phyloP scores from a whole-genome alignment of 179 eudicot species.

The Monotropa hypopitys region DNA sequence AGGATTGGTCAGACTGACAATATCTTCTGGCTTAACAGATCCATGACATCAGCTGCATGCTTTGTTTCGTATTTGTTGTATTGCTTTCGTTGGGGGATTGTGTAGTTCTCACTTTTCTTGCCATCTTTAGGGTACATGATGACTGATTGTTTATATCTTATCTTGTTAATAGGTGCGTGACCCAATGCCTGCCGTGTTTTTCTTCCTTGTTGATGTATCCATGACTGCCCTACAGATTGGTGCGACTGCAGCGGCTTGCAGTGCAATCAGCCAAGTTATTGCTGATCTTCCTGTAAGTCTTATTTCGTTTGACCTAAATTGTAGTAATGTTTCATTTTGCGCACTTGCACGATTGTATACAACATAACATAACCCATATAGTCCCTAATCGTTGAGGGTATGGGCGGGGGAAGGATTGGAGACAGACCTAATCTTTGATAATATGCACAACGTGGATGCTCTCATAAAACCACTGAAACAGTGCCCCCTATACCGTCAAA shows the following conservation, averaged over 20 bases:
- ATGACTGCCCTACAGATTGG: conserved; percentile 89
- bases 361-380: too few species aligned
- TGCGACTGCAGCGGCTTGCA: conserved; percentile 92
- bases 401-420: too few species aligned
- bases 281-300: conserved; percentile 85
- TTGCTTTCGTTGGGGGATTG: background rate
- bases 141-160: background rate
- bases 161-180: conserved; percentile 59
- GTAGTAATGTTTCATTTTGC: background rate
- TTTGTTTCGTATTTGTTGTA: background rate
- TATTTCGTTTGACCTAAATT: background rate
- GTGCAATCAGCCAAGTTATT: conserved; percentile 86
- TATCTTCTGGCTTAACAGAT: background rate
- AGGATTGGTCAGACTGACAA: background rate
- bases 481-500: too few species aligned
- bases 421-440: too few species aligned
- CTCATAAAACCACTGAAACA: too few species aligned
- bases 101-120: background rate
- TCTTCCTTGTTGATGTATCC: conserved; percentile 87
- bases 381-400: too few species aligned
- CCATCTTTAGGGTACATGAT: background rate
- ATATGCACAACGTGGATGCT: too few species aligned
- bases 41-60: conserved; percentile 3
- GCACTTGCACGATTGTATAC: background rate
- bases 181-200: conserved; percentile 92